These are phyloP conservation scores for Aspergillus heteromorphus DNA, from an alignment of 495 filamentous ascomycete genomes.

Conservation along the genomic window DNA sequence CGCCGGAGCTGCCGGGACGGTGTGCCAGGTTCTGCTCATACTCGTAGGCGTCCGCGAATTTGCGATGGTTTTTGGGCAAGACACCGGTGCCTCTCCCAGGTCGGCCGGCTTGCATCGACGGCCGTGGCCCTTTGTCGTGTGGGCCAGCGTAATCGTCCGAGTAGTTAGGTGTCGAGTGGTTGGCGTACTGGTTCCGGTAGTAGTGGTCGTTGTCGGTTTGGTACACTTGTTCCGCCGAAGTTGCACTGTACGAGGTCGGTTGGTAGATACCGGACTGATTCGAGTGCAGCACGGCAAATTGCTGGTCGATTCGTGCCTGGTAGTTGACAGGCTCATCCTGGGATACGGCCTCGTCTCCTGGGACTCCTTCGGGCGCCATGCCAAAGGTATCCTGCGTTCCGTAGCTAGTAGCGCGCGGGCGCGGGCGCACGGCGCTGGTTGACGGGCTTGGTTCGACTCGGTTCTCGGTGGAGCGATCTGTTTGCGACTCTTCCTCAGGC, in stretches of 20 bases:
- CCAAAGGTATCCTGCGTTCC: conserved; percentile 33
- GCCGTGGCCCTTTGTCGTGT: conserved; percentile 35
- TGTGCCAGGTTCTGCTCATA: conserved; percentile 58
- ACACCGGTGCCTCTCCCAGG: conserved; percentile 48
- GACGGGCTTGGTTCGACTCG: conserved; percentile 30
- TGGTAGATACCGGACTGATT: conserved; percentile 28
- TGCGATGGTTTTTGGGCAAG: conserved; percentile 75
- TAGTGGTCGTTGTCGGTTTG: conserved; percentile 33
- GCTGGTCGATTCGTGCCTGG: conserved; percentile 40
- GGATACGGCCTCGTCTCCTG: conserved; percentile 23
- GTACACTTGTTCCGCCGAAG: conserved; percentile 32
- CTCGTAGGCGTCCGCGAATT: conserved; percentile 89
- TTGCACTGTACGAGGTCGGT: conserved; percentile 24
- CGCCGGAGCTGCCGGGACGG: conserved; percentile 75
- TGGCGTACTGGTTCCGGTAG: conserved; percentile 30
- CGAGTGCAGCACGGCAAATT: conserved; percentile 39
- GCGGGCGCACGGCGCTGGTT: conserved; percentile 23
- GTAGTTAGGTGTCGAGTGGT: conserved; percentile 41
- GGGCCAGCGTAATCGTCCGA: conserved; percentile 38
- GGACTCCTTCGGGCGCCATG: conserved; percentile 25
- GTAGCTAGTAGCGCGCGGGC: conserved; percentile 33
- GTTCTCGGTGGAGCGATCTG: conserved; percentile 21
- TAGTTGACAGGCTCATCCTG: conserved; percentile 34
- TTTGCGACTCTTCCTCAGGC: conserved; percentile 33
- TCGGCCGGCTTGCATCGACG: conserved; percentile 40